phyloP scores from a whole-genome alignment of 2,329 filamentous ascomycete species.

The Dendrostoma leiphaemia region DNA sequence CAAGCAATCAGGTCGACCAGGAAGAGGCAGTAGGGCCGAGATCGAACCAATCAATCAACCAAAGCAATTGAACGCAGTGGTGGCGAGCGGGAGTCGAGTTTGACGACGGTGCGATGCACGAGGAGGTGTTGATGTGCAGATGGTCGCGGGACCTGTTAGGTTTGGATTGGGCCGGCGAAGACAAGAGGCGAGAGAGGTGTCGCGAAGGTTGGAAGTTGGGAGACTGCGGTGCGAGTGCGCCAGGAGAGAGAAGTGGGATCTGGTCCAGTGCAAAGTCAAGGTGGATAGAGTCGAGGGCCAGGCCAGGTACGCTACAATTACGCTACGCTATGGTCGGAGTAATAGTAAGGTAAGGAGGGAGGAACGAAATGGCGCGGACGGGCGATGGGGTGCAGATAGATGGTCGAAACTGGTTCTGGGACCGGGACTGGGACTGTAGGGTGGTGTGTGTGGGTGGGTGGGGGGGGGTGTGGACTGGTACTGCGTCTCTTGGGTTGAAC shows the following conservation, averaged over 20 bases:
- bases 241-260: too few relatives aligned
- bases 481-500: too few relatives aligned
- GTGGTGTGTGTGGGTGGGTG: too few relatives aligned
- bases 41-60: neutral
- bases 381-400: conserved; percentile 1
- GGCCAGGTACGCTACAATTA: too few relatives aligned
- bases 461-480: too few relatives aligned
- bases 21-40: conserved; percentile 1
- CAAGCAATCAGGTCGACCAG: neutral
- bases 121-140: neutral
- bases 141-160: neutral
- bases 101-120: neutral
- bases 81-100: neutral
- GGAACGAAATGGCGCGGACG: neutral
- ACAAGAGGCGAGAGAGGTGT: conserved; percentile 2
- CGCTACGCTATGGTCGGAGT: neutral
- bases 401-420: too few relatives aligned
- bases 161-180: neutral
- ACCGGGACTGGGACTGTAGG: too few relatives aligned
- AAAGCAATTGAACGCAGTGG: neutral
- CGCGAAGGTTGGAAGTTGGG: too few relatives aligned
- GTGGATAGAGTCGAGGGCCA: conserved; percentile 12
- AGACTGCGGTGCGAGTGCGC: too few relatives aligned
- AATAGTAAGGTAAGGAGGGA: neutral
- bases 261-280: too few relatives aligned